These are phyloP conservation scores for Scheffersomyces segobiensis DNA, from an alignment of 1,139 yeast species.

Conservation along the genomic window DNA sequence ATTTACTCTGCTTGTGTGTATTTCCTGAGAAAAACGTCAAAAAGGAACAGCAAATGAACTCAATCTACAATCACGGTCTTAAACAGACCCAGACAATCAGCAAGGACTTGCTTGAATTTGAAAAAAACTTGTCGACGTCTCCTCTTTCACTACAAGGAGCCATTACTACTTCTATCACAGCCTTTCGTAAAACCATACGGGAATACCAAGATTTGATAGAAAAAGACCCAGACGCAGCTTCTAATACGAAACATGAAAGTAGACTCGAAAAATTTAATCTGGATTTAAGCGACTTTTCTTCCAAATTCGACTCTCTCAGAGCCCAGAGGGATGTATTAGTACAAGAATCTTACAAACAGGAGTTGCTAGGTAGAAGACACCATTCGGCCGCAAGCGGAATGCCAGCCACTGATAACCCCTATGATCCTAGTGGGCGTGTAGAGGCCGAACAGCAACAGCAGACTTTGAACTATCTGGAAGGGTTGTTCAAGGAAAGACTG, in stretches of 20 bases:
- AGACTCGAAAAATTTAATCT: constrained; percentile 61
- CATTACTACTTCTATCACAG: constrained; percentile 77
- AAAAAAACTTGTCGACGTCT: constrained; percentile 62
- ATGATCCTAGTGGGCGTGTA: constrained; percentile 23
- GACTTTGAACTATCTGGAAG: constrained; percentile 56
- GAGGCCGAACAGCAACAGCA: constrained; percentile 27
- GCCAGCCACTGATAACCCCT: constrained; percentile 61
- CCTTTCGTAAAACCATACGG: constrained; percentile 71
- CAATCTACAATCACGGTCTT: constrained; percentile 84
- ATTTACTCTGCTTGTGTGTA: neutral
- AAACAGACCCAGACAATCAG: constrained; percentile 77
- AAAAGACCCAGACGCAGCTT: constrained; percentile 58
- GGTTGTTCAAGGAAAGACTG: constrained; percentile 65
- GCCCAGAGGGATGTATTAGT: constrained; percentile 60
- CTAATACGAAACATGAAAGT: constrained; percentile 61
- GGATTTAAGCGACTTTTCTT: constrained; percentile 57
- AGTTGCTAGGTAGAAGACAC: constrained; percentile 58
- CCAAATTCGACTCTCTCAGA: constrained; percentile 64
- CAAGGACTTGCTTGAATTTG: constrained; percentile 68
- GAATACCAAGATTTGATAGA: constrained; percentile 70
- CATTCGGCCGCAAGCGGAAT: constrained; percentile 20
- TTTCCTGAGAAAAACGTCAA: neutral
- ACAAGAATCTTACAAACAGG: constrained; percentile 56
- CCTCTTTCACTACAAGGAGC: constrained; percentile 82
- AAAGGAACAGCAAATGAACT: constrained; percentile 46